A percentile compares a stretch with the other conserved stretches of the same genome.
phyloP scores from a whole-genome alignment of 164 flowering plant species.

The Chloranthus sessilifolius region DNA sequence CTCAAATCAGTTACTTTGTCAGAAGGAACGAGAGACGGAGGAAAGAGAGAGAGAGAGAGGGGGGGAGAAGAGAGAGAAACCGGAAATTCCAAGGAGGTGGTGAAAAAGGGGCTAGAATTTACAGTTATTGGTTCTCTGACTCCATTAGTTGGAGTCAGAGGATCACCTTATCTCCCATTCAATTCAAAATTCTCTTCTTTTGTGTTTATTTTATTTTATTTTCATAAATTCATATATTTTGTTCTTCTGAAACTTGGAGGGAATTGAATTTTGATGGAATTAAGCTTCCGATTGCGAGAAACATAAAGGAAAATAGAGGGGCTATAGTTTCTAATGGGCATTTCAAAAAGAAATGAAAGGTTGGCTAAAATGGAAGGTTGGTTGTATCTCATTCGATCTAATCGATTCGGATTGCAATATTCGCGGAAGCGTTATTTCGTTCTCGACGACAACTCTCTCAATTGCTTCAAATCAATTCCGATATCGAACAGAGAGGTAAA shows the following conservation, averaged over 20 bases:
- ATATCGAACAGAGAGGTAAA: conserved; percentile 47
- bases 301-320: neutral
- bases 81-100: neutral
- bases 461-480: conserved; percentile 60
- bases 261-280: conserved; percentile 9
- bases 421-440: conserved; percentile 74
- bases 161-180: conserved; percentile 20
- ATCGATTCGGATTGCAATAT: conserved; percentile 64
- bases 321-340: conserved; percentile 25
- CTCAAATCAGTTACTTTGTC: conserved; percentile 10
- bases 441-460: conserved; percentile 54
- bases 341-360: conserved; percentile 23
- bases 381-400: conserved; percentile 63
- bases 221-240: neutral
- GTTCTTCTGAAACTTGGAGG: neutral
- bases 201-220: neutral
- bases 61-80: conserved; percentile 2
- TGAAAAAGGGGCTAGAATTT: neutral
- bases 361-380: conserved; percentile 76
- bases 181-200: neutral
- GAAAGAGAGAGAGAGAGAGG: conserved; percentile 1
- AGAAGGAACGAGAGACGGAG: neutral
- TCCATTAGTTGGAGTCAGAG: conserved; percentile 54
- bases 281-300: conserved; percentile 4
- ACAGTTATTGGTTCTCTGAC: conserved; percentile 43